phyloP scores from a whole-genome alignment of 257 asterid genomes.

The Fraxinus americana region DNA sequence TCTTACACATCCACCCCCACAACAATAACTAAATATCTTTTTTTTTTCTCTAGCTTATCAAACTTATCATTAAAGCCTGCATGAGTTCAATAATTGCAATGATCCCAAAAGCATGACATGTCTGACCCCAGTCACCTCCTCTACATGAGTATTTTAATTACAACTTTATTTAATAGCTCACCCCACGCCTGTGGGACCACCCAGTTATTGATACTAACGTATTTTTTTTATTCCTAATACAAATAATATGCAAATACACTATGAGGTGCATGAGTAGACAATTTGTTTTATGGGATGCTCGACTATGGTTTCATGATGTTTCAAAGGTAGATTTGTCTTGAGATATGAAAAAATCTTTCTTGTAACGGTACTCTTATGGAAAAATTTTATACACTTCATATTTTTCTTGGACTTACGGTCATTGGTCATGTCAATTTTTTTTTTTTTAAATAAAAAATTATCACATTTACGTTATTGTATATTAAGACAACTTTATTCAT shows the following conservation, averaged over 20 bases:
- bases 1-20: not conserved
- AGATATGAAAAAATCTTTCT: not conserved
- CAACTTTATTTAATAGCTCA: constrained; percentile 17
- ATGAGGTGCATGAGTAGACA: too few relatives aligned
- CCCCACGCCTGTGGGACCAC: constrained; percentile 42
- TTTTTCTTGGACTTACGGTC: too few relatives aligned
- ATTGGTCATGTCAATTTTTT: too few relatives aligned
- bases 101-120: constrained; percentile 87
- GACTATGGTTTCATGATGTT: not conserved
- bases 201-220: not conserved
- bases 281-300: not conserved
- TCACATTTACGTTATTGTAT: too few relatives aligned
- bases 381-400: too few relatives aligned
- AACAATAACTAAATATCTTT: too few relatives aligned
- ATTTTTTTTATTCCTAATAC: too few relatives aligned
- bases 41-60: constrained; percentile 19
- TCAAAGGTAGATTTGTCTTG: not conserved
- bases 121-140: constrained; percentile 43
- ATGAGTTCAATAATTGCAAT: constrained; percentile 79
- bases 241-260: too few relatives aligned
- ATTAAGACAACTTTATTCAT: too few relatives aligned
- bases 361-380: too few relatives aligned
- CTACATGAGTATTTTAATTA: constrained; percentile 24
- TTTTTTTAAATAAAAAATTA: too few relatives aligned
- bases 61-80: constrained; percentile 63